Evolutionary conservation across 805 yeast species (phyloP).

Genomic region (Grigorovia humatica): DNA sequence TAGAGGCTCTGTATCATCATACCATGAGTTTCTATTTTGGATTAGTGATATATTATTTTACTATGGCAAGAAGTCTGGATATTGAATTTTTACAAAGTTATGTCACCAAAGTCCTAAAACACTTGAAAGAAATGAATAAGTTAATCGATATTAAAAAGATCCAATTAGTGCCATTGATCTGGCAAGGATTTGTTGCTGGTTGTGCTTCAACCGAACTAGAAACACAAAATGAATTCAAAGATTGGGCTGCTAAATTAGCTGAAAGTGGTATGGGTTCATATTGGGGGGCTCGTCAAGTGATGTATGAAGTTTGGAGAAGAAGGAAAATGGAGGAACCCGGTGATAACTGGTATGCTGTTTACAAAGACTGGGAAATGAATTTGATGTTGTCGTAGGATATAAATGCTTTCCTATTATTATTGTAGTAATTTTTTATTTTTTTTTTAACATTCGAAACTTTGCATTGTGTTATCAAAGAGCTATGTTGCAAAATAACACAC

Average conservation of each 20-base stretch:
- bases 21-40: slow-evolving; percentile 70
- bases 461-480: background rate
- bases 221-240: slow-evolving; percentile 55
- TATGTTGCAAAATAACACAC: too few species aligned
- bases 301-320: slow-evolving; percentile 79
- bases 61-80: slow-evolving; percentile 47
- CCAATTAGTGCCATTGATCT: slow-evolving; percentile 64
- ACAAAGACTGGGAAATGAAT: slow-evolving; percentile 77
- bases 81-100: slow-evolving; percentile 51
- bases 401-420: too few species aligned
- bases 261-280: slow-evolving; percentile 62
- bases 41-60: slow-evolving; percentile 56
- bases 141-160: slow-evolving; percentile 41
- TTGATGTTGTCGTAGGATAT: slow-evolving; percentile 43
- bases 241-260: slow-evolving; percentile 48
- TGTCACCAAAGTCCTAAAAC: slow-evolving; percentile 50
- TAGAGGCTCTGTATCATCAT: slow-evolving; percentile 71
- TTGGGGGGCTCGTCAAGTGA: slow-evolving; percentile 77
- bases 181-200: slow-evolving; percentile 88
- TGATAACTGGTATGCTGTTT: slow-evolving; percentile 70
- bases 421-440: too few species aligned
- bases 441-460: background rate
- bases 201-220: slow-evolving; percentile 56
- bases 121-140: slow-evolving; percentile 50
- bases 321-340: slow-evolving; percentile 46